Evolutionary conservation across 345 rosid genomes (phyloP).

Genomic region (Punica granatum): DNA sequence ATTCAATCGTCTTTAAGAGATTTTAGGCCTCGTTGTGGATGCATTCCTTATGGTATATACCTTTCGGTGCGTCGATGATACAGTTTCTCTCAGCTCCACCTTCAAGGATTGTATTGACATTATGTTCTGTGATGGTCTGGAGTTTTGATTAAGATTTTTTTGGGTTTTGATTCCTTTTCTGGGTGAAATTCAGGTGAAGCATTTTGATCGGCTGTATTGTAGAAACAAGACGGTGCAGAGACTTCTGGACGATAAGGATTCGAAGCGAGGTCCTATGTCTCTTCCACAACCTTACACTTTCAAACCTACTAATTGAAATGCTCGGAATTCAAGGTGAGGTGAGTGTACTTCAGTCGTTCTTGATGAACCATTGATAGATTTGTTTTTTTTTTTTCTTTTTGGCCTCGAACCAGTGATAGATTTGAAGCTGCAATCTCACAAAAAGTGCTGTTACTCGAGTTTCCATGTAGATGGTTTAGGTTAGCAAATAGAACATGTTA

Average conservation of each 20-base stretch:
- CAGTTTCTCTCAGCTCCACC: neutral
- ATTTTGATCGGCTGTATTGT: slow-evolving; percentile 72
- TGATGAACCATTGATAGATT: neutral
- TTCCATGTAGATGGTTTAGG: neutral
- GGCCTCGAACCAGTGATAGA: too few relatives aligned
- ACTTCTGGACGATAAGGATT: slow-evolving; percentile 55
- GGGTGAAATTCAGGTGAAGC: slow-evolving; percentile 52
- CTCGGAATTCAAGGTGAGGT: neutral
- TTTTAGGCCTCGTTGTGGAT: neutral
- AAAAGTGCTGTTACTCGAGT: neutral
- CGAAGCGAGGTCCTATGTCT: slow-evolving; percentile 68
- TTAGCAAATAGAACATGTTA: neutral
- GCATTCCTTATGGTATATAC: neutral
- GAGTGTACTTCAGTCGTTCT: slow-evolving; percentile 5
- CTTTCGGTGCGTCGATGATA: neutral
- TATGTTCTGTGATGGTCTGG: neutral
- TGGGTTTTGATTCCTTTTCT: neutral
- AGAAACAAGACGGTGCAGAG: slow-evolving; percentile 63
- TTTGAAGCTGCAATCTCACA: too few relatives aligned
- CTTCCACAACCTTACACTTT: slow-evolving; percentile 82
- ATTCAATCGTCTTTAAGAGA: neutral
- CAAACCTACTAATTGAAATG: slow-evolving; percentile 37
- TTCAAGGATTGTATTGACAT: neutral
- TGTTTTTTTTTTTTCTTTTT: too few relatives aligned
- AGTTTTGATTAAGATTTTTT: neutral